Evolutionary conservation across 164 flowering plant genomes (phyloP), one percentile per base, ranked within the genome.

Genomic region (Amborella trichopoda): DNA sequence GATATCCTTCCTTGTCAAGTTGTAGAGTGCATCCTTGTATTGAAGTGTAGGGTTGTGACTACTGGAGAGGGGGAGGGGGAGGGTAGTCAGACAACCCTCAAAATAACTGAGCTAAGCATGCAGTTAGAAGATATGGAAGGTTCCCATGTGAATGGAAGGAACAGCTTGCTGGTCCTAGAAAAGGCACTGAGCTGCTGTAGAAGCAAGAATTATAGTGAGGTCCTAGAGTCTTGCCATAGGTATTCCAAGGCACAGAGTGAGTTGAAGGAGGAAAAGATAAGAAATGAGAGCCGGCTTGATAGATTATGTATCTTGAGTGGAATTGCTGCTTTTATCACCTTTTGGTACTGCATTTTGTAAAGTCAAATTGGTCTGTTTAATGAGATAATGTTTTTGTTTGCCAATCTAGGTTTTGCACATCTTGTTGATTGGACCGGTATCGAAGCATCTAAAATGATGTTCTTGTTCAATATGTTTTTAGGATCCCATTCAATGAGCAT

Each of bases 121-220:
- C 84, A 89, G 61, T 28, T 89, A 60, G 93, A 77, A 62, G 97
- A 89, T 68, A 80, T 84, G 93, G 93, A 74, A 30, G 84, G 97
- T 43, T 68, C 87, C 22, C 80, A 82, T 57, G 80, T 89, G 9
- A 84, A 84, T 55, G 97, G 97, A 26, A 68, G 83, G 58, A 80
- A 73, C 68, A 89, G 97, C 50, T 67, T 89, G 69, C 76, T 80
- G 36, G 77, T 89, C 14, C 83, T 89, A 1, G 77, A 71, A 61
- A 77, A 82, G 61, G 86, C 95, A 12, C 55, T 89, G 13, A 69
- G 80, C 57, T 81, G 87, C 54, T 64, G 46, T 2, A 64, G 86
- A 58, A 89, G 93, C 80, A 84, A 75, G 55, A 84, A 84, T 37
- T 80, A 89, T 59, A 69, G 80, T 28, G 80, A 82, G 62, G 86